Evolutionary conservation across 306 rosid species (phyloP).

Genomic region (Parietaria judaica): DNA sequence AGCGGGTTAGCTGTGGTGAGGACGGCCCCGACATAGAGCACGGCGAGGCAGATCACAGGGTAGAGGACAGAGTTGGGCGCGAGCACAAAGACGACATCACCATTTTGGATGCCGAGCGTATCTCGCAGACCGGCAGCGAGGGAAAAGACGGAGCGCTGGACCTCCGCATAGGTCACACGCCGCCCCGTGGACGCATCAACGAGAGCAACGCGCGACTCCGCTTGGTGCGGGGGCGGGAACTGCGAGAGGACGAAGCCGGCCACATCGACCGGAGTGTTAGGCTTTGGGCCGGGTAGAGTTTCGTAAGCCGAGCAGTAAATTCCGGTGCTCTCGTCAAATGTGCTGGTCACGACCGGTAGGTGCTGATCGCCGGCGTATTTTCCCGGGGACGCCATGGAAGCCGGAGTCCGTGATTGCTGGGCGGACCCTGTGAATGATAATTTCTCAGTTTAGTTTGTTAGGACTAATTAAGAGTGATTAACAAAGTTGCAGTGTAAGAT

Average conservation of each 20-base stretch:
- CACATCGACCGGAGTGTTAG: conserved; percentile 30
- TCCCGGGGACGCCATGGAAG: background rate
- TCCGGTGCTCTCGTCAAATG: conserved; percentile 47
- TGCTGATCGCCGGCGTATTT: background rate
- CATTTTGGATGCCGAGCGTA: conserved; percentile 58
- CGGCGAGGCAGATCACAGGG: conserved; percentile 63
- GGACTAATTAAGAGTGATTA: too few species aligned
- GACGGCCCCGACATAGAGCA: conserved; percentile 64
- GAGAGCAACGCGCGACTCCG: conserved; percentile 54
- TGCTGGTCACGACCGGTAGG: background rate
- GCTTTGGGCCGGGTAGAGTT: conserved; percentile 15
- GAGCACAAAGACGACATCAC: conserved; percentile 62
- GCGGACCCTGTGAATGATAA: conserved; percentile 28
- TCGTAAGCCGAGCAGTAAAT: conserved; percentile 43
- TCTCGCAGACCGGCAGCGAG: conserved; percentile 61
- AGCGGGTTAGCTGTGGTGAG: conserved; percentile 72
- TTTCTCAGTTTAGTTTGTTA: too few species aligned
- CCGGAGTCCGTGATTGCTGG: conserved; percentile 26
- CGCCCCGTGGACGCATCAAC: conserved; percentile 40
- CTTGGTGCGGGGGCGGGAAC: conserved; percentile 40
- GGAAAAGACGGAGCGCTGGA: conserved; percentile 41
- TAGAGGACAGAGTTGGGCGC: conserved; percentile 61
- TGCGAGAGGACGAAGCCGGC: conserved; percentile 64
- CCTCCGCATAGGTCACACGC: conserved; percentile 48
- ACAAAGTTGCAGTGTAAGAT: too few species aligned